phyloP scores from a whole-genome alignment of 163 green algal genomes.

The Scenedesmus sp. region DNA sequence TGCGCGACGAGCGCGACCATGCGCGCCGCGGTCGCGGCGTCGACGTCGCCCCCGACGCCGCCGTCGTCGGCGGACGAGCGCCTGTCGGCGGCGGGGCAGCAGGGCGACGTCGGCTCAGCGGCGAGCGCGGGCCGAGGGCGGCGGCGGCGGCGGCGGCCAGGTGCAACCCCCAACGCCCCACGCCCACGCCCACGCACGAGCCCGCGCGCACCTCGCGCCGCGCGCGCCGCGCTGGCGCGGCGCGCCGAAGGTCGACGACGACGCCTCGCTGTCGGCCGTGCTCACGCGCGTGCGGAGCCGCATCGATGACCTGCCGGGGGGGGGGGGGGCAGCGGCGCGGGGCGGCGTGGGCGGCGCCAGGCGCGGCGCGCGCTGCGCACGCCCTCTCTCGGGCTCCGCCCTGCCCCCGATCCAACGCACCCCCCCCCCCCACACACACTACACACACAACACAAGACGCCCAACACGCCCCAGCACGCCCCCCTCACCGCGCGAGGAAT shows the following conservation, averaged over 20 bases:
- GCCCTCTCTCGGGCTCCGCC: neutral
- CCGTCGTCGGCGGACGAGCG: too few relatives aligned
- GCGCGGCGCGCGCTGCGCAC: too few relatives aligned
- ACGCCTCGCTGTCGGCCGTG: slow-evolving; percentile 31
- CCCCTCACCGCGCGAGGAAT: slow-evolving; percentile 18
- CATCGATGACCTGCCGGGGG: slow-evolving; percentile 35
- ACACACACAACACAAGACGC: neutral
- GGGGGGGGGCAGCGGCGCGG: too few relatives aligned
- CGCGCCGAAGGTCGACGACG: slow-evolving; percentile 3
- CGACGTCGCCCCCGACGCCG: too few relatives aligned
- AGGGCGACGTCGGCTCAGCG: too few relatives aligned
- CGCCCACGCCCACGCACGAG: too few relatives aligned
- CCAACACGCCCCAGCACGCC: neutral
- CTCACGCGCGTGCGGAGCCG: slow-evolving; percentile 33
- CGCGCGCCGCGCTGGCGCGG: slow-evolving; percentile 26
- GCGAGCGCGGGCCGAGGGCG: too few relatives aligned
- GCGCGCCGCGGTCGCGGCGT: neutral
- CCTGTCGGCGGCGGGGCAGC: too few relatives aligned
- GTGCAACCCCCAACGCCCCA: too few relatives aligned
- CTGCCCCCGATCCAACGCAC: neutral
- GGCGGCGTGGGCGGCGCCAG: too few relatives aligned
- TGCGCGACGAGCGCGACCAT: slow-evolving; percentile 34
- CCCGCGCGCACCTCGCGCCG: too few relatives aligned
- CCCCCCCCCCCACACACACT: neutral
- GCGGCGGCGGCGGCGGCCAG: too few relatives aligned